phyloP scores from a whole-genome alignment of 1,284 basidiomycete genomes.

The Schizophyllum commune region DNA sequence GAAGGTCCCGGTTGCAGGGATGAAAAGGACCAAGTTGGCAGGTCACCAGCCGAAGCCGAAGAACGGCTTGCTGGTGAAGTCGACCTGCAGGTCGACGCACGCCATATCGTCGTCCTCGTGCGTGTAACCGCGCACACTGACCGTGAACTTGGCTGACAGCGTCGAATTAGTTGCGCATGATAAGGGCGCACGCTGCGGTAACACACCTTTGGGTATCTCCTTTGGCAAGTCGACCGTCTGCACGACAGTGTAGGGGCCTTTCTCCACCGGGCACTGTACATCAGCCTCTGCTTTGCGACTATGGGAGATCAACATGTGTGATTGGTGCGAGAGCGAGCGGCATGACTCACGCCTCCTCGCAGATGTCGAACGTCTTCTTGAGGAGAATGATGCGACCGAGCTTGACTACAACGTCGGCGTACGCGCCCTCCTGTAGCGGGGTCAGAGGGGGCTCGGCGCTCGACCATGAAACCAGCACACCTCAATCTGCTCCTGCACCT shows the following conservation, averaged over 20 bases:
- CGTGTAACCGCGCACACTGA: constrained; percentile 70
- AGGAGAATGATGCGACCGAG: constrained; percentile 83
- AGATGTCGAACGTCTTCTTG: constrained; percentile 77
- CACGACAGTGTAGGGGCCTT: constrained; percentile 60
- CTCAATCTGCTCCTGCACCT: constrained; percentile 53
- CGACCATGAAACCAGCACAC: constrained; percentile 31
- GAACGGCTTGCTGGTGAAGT: constrained; percentile 54
- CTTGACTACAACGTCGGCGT: constrained; percentile 82
- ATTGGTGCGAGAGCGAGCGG: constrained; percentile 1
- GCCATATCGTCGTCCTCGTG: constrained; percentile 72
- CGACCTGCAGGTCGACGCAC: constrained; percentile 75
- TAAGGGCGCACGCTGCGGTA: too few species aligned
- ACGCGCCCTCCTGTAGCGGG: constrained; percentile 72
- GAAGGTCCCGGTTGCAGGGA: not conserved
- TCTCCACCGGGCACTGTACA: constrained; percentile 74
- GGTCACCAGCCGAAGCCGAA: constrained; percentile 18
- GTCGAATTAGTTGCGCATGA: not conserved
- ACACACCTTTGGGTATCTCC: constrained; percentile 79
- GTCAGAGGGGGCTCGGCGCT: constrained; percentile 2
- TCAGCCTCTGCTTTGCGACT: constrained; percentile 63
- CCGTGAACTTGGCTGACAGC: constrained; percentile 73
- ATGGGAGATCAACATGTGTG: constrained; percentile 7
- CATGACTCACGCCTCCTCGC: constrained; percentile 81
- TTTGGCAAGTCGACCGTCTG: constrained; percentile 81
- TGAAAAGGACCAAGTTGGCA: not conserved